Conservation (phyloP, 2,329 filamentous ascomycete genomes). For the Penicillium sp. region DNA sequence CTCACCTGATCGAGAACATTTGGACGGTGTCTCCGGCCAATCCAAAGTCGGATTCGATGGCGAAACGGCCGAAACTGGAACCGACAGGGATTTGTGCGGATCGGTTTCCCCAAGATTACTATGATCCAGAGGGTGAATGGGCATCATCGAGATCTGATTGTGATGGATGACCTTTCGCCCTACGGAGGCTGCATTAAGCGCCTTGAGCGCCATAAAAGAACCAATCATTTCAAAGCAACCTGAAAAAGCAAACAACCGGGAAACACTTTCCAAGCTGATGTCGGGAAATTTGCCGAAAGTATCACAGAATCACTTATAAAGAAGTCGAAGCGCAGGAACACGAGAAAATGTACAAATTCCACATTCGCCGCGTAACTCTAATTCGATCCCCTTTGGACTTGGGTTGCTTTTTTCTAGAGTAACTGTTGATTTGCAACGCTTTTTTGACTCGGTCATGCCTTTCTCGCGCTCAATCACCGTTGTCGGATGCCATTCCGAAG, state of each 20-base stretch:
- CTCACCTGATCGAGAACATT: not conserved
- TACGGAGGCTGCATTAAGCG: not conserved
- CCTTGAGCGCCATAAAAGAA: not conserved
- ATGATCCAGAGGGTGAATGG: not conserved
- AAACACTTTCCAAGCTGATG: not conserved
- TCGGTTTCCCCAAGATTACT: not conserved
- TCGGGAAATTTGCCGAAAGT: not conserved
- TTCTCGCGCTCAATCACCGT: conserved; percentile 23
- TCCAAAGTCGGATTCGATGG: not conserved
- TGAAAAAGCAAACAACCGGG: conserved; percentile 7
- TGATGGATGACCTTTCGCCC: not conserved
- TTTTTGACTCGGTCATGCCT: conserved; percentile 11
- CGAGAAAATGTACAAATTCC: not conserved
- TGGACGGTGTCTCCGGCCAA: not conserved
- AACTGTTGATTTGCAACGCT: not conserved
- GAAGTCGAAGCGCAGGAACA: not conserved
- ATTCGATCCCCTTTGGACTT: not conserved
- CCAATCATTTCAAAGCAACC: not conserved
- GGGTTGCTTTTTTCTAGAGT: not conserved
- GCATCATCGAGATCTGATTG: not conserved
- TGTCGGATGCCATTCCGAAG: conserved; percentile 28
- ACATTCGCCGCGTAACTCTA: not conserved
- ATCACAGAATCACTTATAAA: not conserved
- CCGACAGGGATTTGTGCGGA: not conserved
- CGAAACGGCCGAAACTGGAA: not conserved